Conservation (phyloP, 371 early-diverging fungal species). For the Mucor piriformis region DNA sequence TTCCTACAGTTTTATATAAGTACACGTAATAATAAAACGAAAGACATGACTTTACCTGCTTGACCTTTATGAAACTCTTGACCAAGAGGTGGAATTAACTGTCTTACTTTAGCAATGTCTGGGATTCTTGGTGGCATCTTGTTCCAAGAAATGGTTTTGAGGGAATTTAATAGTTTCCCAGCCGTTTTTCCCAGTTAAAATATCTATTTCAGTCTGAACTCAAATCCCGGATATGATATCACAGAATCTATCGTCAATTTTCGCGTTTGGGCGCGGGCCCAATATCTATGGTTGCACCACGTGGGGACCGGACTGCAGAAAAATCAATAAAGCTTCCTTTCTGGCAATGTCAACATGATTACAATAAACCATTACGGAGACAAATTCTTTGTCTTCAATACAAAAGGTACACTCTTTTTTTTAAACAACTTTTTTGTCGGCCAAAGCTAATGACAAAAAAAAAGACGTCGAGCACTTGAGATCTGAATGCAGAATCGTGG, state of each 20-base stretch:
- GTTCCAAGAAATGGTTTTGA: not conserved
- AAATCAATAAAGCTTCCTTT: not conserved
- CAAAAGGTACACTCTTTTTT: constrained; percentile 15
- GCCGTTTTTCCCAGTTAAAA: not conserved
- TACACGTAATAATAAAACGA: not conserved
- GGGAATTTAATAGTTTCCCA: not conserved
- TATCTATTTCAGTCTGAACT: constrained; percentile 1
- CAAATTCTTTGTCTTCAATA: constrained; percentile 28
- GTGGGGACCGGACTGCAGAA: too few relatives aligned
- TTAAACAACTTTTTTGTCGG: not conserved
- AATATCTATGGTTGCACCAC: too few relatives aligned
- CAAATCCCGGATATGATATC: too few relatives aligned
- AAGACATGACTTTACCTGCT: constrained; percentile 57
- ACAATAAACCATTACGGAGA: constrained; percentile 16
- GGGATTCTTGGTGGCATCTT: constrained; percentile 42
- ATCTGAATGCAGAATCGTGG: constrained; percentile 55
- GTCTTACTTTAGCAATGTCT: constrained; percentile 52
- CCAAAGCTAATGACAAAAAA: not conserved
- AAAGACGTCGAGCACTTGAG: constrained; percentile 48
- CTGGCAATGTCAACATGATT: not conserved
- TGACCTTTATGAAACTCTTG: constrained; percentile 83
- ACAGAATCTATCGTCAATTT: not conserved
- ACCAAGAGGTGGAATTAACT: constrained; percentile 76
- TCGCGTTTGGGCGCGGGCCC: not conserved
- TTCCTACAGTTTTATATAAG: constrained; percentile 41